Evolutionary conservation across 169 alveolate genomes (phyloP), one percentile per base, ranked within the genome.

Genomic region (Eimeria tenella): DNA sequence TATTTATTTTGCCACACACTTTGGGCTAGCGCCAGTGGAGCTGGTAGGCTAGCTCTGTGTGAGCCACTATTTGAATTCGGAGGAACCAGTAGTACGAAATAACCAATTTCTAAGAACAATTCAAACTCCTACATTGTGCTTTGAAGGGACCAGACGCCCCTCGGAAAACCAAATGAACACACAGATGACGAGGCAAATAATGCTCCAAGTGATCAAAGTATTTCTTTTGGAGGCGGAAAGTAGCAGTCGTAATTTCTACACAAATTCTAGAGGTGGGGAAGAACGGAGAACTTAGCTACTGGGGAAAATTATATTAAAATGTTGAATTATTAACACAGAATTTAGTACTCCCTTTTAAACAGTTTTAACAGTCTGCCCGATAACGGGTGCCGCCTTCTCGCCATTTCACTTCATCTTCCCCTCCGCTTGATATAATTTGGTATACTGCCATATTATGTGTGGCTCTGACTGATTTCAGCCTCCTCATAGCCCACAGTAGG

Each of bases 321-420:
- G 7, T 50, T 25, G 49, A 50, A 4, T 56, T 49, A 15, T 13
- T 42, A 60, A 74, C 49, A 60, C 63, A 74, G 49, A 15, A 74
- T 50, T 6, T 15, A 4, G 13, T 60, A 17, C 84, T 25, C 5
- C 49, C 52, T 56, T 17, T 74, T 74, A 17, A 42, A 60, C 9
- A 15, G 15, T 19, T 1, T 74, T 15, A 0, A 50, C 13, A 56
- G 4, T 74, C 52, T 9, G 62, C 15, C 63, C 19, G 62, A 49
- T 60, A 4, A 25, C n/a, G 49, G 84, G 62, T 60, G 84, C n/a
- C 84, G 84, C 52, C 84, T 74, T 74, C 84, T 74, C 42, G 84
- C 60, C 25, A 74, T 8, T 13, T 23, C 84, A 74, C 19, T 19
- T 74, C 62, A 56, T 25, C 52, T 56, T 49, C 42, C 84, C 42